These are phyloP conservation scores for Ophiostoma perfectum DNA, from an alignment of 2,329 filamentous ascomycete genomes.

Conservation along the genomic window DNA sequence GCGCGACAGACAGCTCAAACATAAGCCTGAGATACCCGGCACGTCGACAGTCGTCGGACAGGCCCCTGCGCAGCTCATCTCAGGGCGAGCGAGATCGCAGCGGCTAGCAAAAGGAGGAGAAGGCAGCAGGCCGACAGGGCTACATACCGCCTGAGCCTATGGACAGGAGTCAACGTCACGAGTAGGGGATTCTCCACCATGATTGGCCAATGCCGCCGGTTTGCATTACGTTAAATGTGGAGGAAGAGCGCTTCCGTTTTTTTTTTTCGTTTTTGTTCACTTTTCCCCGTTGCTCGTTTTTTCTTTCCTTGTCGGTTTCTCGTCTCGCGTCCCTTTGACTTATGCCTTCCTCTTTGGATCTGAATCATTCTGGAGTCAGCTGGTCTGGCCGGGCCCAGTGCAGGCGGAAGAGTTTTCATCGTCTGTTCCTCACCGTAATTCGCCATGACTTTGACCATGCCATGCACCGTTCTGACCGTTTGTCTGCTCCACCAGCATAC, in stretches of 20 bases:
- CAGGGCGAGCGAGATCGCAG: not conserved
- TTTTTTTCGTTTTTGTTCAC: not conserved
- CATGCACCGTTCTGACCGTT: not conserved
- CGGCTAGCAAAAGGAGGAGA: not conserved
- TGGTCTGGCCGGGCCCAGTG: conserved; percentile 13
- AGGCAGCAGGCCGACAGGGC: no score
- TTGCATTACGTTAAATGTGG: conserved; percentile 2
- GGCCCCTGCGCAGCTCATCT: not conserved
- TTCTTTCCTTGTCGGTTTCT: no score
- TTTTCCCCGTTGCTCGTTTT: no score
- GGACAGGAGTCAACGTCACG: not conserved
- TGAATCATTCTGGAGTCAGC: conserved; percentile 19
- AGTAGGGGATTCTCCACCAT: not conserved
- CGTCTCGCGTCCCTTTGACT: not conserved
- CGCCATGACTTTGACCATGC: not conserved
- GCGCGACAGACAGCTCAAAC: no score
- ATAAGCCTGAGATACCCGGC: no score
- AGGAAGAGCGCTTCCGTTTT: not conserved
- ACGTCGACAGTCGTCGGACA: no score
- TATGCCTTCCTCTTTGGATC: conserved; percentile 1
- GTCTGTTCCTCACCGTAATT: not conserved
- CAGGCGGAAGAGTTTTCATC: conserved; percentile 18
- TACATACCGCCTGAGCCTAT: no score
- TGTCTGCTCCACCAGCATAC: not conserved
- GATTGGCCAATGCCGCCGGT: not conserved